Percentiles rank a stretch among this genome's conserved stretches.
These are phyloP conservation scores for Flaveria bidentis DNA, from an alignment of 129 eudicot species.

Conservation along the genomic window DNA sequence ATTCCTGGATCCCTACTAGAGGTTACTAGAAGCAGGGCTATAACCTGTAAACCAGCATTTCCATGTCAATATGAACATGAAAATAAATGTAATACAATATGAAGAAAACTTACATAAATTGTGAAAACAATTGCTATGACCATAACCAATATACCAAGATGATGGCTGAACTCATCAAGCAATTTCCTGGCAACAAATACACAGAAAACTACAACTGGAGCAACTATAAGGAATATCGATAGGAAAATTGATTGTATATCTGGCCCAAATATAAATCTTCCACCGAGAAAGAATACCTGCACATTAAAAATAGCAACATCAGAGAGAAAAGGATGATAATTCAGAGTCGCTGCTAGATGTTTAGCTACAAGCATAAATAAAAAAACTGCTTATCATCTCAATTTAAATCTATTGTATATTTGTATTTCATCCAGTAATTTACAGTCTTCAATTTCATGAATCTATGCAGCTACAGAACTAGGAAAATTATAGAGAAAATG, in stretches of 20 bases:
- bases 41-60: conserved; percentile 48
- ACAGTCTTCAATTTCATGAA: too few species aligned
- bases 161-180: conserved; percentile 54
- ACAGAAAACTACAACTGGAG: conserved; percentile 70
- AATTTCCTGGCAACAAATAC: conserved; percentile 67
- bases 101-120: conserved; percentile 50
- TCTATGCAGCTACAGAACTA: too few species aligned
- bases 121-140: conserved; percentile 56
- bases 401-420: neutral
- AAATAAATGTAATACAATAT: neutral
- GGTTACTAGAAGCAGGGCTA: conserved; percentile 66
- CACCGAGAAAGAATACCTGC: conserved; percentile 78
- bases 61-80: neutral
- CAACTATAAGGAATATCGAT: conserved; percentile 64
- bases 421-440: neutral
- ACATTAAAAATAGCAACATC: conserved; percentile 11
- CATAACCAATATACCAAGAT: conserved; percentile 62
- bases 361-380: conserved; percentile 12
- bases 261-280: conserved; percentile 82
- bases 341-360: neutral
- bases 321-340: neutral
- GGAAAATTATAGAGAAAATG: neutral
- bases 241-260: conserved; percentile 72
- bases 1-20: conserved; percentile 95
- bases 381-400: neutral